Base-by-base conservation (phyloP, 2,329 filamentous ascomycete genomes). In the Hymenoscyphus albidus region DNA sequence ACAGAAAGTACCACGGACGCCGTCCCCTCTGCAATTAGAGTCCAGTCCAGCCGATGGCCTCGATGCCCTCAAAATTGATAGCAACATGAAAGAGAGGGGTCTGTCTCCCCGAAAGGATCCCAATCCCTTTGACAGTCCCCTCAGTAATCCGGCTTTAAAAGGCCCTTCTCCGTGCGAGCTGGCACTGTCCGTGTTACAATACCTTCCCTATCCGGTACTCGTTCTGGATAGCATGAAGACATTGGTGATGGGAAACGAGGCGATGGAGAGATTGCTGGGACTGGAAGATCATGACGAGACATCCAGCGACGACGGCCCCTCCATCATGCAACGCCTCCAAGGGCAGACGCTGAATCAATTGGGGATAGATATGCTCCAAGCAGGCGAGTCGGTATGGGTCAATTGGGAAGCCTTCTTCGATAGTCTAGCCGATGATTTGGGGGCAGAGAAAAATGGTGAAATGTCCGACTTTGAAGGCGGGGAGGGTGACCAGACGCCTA, bases 221-320 rank as follows among this genome's bases (percentile, higher is more conserved):
- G 85, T 93, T 0, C 78, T 93, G 42, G 88, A 88, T 60, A 85
- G 82, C 42, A 72, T 84, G 38, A 93, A 92, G 76, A 90, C 87
- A 0, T 83, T 93, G 2, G 82, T 90, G 0, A 76, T 93, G 51
- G 90, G 89, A 39, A 93, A 93, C 70, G 88, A 92, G 70, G 87
- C 90, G 22, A 88, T 92, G 84, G 88, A 86, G 1, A 82, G 85
- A 62, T 77, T 93, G 71, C 77, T 93, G 27, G 88, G 86, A 3
- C 79, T 90, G 59, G 79, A 85, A 32, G 76, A 79, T 27, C 71
- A 75, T 22, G 74, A 44, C n/a, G 70, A 75, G n/a, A 74, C 76
- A 35, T 70, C 77, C 3, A 77, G 76, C 32, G 76, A 77, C 16
- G 77, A 80, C 51, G 78, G 80, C 58, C 72, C 75, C 5, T 74